Conservation (phyloP, 495 filamentous ascomycete genomes). For the Melanomma pulvis-pyrius region DNA sequence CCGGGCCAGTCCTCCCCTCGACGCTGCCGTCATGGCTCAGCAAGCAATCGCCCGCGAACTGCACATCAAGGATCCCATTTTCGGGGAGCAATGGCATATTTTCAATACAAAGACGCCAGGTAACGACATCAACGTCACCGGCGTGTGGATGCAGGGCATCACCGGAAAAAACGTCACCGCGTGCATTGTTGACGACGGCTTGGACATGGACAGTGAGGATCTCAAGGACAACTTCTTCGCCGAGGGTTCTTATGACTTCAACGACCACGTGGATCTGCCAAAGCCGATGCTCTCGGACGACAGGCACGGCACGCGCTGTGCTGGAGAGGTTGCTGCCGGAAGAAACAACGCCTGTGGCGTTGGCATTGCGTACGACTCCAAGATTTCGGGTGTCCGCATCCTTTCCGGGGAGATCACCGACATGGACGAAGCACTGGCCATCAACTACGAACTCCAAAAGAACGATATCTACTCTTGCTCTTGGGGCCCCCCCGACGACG, state of each 20-base stretch:
- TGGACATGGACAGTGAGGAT: conserved; percentile 97
- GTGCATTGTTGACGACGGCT: conserved; percentile 91
- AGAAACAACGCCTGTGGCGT: conserved; percentile 94
- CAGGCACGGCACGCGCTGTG: conserved; percentile 88
- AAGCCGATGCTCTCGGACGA: conserved; percentile 80
- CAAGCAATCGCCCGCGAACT: conserved; percentile 64
- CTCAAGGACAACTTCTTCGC: conserved; percentile 90
- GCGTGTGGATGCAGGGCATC: conserved; percentile 86
- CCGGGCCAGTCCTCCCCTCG: conserved; percentile 31
- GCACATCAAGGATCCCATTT: conserved; percentile 84
- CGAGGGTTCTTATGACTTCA: conserved; percentile 92
- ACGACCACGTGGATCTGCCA: conserved; percentile 77
- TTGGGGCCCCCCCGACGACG: conserved; percentile 95
- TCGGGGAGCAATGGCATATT: conserved; percentile 93
- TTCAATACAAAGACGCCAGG: conserved; percentile 79
- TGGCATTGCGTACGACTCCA: conserved; percentile 90
- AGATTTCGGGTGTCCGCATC: conserved; percentile 87
- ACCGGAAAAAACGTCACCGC: conserved; percentile 88
- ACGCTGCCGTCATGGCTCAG: conserved; percentile 58
- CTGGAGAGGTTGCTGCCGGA: conserved; percentile 88
- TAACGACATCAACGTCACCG: conserved; percentile 93
- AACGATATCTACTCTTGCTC: conserved; percentile 99
- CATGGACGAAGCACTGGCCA: conserved; percentile 84
- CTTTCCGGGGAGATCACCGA: conserved; percentile 88
- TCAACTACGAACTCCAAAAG: conserved; percentile 87